A percentile compares a stretch with the other conserved stretches of the same genome.
Evolutionary conservation across 352 stramenopile species (phyloP).

Genomic region (Phytophthora multivora): DNA sequence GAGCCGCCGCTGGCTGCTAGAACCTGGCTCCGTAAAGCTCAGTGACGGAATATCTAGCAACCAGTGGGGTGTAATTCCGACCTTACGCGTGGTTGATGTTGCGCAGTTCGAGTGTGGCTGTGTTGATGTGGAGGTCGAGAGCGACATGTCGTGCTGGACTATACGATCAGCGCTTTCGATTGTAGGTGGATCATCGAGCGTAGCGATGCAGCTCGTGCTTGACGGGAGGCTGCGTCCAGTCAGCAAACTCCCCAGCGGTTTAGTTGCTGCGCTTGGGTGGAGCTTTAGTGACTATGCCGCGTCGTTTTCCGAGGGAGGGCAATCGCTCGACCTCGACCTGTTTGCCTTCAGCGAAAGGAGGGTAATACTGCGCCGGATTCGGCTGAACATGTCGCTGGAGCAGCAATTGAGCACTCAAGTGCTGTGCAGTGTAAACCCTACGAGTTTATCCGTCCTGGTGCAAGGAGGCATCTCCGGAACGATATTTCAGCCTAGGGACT

Average conservation of each 20-base stretch:
- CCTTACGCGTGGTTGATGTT: background rate
- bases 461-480: background rate
- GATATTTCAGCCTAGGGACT: background rate
- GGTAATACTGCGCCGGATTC: background rate
- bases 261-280: background rate
- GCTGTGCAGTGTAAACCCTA: background rate
- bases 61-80: background rate
- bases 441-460: background rate
- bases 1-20: conserved; percentile 20
- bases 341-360: background rate
- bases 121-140: conserved; percentile 10
- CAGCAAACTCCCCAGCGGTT: conserved; percentile 3
- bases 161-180: conserved; percentile 9
- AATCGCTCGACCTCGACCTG: background rate
- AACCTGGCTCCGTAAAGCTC: conserved; percentile 9
- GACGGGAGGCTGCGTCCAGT: conserved; percentile 2
- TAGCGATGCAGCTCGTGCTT: conserved; percentile 12
- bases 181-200: background rate
- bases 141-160: conserved; percentile 10
- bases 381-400: background rate
- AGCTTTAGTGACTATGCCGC: conserved; percentile 1
- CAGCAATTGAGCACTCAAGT: background rate
- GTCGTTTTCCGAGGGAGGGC: background rate
- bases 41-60: background rate
- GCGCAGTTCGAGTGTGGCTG: conserved; percentile 10